Evolutionary conservation across 192 early-diverging fungal genomes (phyloP).

Genomic region (Mortierella antarctica): DNA sequence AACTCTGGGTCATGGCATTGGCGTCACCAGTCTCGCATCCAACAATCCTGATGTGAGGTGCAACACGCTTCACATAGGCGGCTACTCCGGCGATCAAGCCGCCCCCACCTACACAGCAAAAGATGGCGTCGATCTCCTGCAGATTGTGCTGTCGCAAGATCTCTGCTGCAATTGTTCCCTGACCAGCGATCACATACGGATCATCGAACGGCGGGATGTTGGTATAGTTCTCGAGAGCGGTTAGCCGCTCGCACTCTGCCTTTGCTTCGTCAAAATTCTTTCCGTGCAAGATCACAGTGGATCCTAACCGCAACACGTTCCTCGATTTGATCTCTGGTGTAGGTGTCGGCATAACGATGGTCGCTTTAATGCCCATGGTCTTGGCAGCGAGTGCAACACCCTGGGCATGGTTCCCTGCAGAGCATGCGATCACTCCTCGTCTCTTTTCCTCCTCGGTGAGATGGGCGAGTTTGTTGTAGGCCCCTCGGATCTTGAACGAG

Average conservation of each 20-base stretch:
- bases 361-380: slow-evolving; percentile 91
- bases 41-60: slow-evolving; percentile 88
- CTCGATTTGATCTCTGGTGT: slow-evolving; percentile 88
- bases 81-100: slow-evolving; percentile 94
- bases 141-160: slow-evolving; percentile 73
- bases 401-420: slow-evolving; percentile 98
- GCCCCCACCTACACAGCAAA: slow-evolving; percentile 93
- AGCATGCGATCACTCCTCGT: slow-evolving; percentile 95
- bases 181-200: slow-evolving; percentile 98
- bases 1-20: slow-evolving; percentile 86
- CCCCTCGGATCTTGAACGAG: slow-evolving; percentile 98
- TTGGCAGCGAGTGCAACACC: slow-evolving; percentile 95
- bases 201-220: slow-evolving; percentile 99
- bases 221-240: slow-evolving; percentile 74
- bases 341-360: slow-evolving; percentile 95
- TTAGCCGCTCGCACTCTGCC: slow-evolving; percentile 80
- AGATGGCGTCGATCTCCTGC: slow-evolving; percentile 87
- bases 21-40: slow-evolving; percentile 94
- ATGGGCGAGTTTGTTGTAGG: slow-evolving; percentile 93
- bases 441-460: slow-evolving; percentile 80
- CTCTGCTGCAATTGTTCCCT: slow-evolving; percentile 96
- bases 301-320: slow-evolving; percentile 93
- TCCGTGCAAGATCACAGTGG: slow-evolving; percentile 88
- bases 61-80: slow-evolving; percentile 92
- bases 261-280: slow-evolving; percentile 97